Percentiles rank a stretch among this genome's conserved stretches.
phyloP scores from a whole-genome alignment of 495 filamentous ascomycete genomes.

The Aspergillus kassunensis region DNA sequence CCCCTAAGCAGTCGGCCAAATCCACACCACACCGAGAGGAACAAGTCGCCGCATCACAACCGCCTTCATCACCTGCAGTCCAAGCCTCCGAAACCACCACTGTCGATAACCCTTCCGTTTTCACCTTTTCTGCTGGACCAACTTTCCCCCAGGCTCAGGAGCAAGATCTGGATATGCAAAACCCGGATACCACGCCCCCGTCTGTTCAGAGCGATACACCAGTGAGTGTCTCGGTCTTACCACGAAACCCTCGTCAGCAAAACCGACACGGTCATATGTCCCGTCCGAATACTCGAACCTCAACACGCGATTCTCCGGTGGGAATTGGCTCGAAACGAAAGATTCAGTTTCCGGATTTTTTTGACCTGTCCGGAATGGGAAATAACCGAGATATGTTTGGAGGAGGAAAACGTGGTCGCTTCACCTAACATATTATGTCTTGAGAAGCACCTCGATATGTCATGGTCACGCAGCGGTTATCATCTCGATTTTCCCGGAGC shows the following conservation, averaged over 20 bases:
- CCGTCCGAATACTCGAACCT: conserved; percentile 40
- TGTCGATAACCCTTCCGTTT: conserved; percentile 40
- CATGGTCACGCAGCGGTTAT: conserved; percentile 35
- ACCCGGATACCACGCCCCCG: conserved; percentile 35
- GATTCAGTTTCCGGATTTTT: conserved; percentile 72
- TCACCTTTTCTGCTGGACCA: conserved; percentile 66
- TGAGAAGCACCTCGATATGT: conserved; percentile 36
- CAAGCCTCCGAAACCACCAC: conserved; percentile 25
- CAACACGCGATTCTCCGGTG: conserved; percentile 39
- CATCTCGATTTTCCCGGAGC: conserved; percentile 33
- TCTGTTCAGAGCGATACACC: conserved; percentile 35
- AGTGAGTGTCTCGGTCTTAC: conserved; percentile 49
- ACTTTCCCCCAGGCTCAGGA: conserved; percentile 55
- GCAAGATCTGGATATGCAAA: conserved; percentile 62
- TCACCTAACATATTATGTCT: conserved; percentile 49
- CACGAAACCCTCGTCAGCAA: conserved; percentile 48
- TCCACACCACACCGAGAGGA: conserved; percentile 42
- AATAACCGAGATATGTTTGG: conserved; percentile 61
- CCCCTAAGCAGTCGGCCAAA: conserved; percentile 32
- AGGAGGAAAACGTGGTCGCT: conserved; percentile 68
- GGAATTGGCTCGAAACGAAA: conserved; percentile 73
- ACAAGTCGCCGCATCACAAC: conserved; percentile 32
- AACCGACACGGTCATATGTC: conserved; percentile 45
- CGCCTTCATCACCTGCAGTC: conserved; percentile 21
- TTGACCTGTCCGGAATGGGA: conserved; percentile 67